phyloP scores from a whole-genome alignment of 2,329 filamentous ascomycete genomes.

The Simplicillium aogashimaense region DNA sequence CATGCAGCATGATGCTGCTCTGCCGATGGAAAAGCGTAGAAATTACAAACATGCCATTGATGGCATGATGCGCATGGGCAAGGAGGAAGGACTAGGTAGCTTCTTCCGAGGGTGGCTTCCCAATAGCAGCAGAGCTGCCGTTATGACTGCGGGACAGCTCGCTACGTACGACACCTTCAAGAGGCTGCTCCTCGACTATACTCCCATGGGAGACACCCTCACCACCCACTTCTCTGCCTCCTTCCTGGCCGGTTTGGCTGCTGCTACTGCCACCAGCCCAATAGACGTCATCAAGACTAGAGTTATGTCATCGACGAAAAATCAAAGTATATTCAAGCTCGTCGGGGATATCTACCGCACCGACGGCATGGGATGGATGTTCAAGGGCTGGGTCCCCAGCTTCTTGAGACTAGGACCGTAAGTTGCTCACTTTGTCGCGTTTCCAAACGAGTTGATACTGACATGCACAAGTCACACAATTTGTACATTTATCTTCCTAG shows the following conservation, averaged over 20 bases:
- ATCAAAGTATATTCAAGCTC: slow-evolving; percentile 44
- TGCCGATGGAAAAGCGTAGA: slow-evolving; percentile 62
- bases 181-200: slow-evolving; percentile 53
- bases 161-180: slow-evolving; percentile 83
- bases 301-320: slow-evolving; percentile 60
- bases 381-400: slow-evolving; percentile 81
- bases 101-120: slow-evolving; percentile 82
- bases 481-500: slow-evolving; percentile 76
- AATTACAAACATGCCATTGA: slow-evolving; percentile 88
- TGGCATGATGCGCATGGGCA: slow-evolving; percentile 77
- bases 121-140: slow-evolving; percentile 69
- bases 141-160: slow-evolving; percentile 80
- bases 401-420: slow-evolving; percentile 56
- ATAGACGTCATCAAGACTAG: slow-evolving; percentile 86
- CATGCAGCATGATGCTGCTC: slow-evolving; percentile 87
- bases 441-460: neutral
- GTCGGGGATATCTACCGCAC: slow-evolving; percentile 57
- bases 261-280: slow-evolving; percentile 75
- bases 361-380: slow-evolving; percentile 75
- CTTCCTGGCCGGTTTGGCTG: slow-evolving; percentile 70
- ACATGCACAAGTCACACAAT: slow-evolving; percentile 58
- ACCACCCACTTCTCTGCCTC: slow-evolving; percentile 70
- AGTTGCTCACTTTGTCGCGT: slow-evolving; percentile 18
- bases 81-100: slow-evolving; percentile 65
- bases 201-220: slow-evolving; percentile 59